Base-by-base conservation (phyloP, 2,329 filamentous ascomycete species). In the Shiraia sp. region DNA sequence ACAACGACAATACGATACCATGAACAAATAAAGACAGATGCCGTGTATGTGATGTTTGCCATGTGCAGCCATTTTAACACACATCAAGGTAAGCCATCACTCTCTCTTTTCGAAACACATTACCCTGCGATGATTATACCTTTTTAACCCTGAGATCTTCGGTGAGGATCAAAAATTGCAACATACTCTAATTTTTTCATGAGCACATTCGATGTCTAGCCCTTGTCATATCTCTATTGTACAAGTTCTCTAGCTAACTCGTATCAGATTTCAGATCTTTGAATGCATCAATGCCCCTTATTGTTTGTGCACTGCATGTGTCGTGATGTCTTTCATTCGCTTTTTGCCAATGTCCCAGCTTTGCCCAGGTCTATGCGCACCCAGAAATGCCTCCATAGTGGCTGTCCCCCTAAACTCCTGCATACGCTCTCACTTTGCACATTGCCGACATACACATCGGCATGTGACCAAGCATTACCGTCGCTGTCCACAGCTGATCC, bases 171-270 rank as follows among this genome's bases (percentile, higher is more conserved):
- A 78, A 75, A 78, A 73, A 22, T 22, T 74, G 75, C 77, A 82
- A 81, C 80, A 59, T 54, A 84, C 80, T 85, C 80, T 85, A 84
- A 84, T 85, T 85, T 85, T 84, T 85, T 83, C 69, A 79, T 83
- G 81, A 85, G 62, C 65, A 53, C 46, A 36, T 19, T 35, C 26
- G 32, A 45, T 17, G 35, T 24, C 25, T 10, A 14, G 24, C 9
- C 28, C 16, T 41, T 37, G 34, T 50, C 36, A 16, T 38, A 9
- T 24, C 34, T 7, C 22, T 6, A 16, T 14, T 38, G 47, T 16
- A 17, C 12, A 26, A 25, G 26, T 24, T 26, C 42, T 30, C 34
- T 49, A 31, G 47, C 60, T 62, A 51, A 62, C 56, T 43, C 39
- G 25, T 39, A 45, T 42, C 44, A 63, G 61, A 55, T 51, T 31